Percentiles rank a stretch among this genome's conserved stretches.
Conservation (phyloP, 495 filamentous ascomycete genomes). For the Hyaloscypha hepaticicola region DNA sequence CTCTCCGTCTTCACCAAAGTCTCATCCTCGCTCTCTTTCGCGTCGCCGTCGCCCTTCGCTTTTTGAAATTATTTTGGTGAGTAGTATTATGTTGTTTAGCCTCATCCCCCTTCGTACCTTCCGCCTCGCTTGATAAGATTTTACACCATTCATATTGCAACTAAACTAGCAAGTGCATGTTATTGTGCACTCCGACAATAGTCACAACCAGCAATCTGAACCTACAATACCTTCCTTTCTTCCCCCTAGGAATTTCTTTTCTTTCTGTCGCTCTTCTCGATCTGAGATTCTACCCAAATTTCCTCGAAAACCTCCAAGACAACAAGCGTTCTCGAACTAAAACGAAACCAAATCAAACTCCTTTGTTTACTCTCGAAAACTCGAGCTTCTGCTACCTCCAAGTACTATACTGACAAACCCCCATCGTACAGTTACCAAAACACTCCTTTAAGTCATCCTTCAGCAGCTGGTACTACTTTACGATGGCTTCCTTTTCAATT, state of each 20-base stretch:
- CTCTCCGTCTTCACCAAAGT: constrained; percentile 7
- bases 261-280: neutral
- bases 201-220: neutral
- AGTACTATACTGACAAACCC: constrained; percentile 18
- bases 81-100: neutral
- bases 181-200: neutral
- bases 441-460: constrained; percentile 30
- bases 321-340: neutral
- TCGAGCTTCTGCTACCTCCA: neutral
- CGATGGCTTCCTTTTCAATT: constrained; percentile 32
- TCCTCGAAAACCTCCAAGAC: neutral
- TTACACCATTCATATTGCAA: neutral
- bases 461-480: constrained; percentile 34
- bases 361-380: constrained; percentile 1
- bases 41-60: constrained; percentile 2
- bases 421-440: constrained; percentile 11
- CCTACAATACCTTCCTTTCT: neutral
- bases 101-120: neutral
- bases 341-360: constrained; percentile 4
- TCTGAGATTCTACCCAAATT: neutral
- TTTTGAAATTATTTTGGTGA: neutral
- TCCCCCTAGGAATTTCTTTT: neutral
- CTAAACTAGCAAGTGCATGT: neutral
- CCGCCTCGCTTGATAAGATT: neutral
- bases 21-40: constrained; percentile 7